phyloP scores from a whole-genome alignment of 192 early-diverging fungal genomes.

The Phycomyces nitens region DNA sequence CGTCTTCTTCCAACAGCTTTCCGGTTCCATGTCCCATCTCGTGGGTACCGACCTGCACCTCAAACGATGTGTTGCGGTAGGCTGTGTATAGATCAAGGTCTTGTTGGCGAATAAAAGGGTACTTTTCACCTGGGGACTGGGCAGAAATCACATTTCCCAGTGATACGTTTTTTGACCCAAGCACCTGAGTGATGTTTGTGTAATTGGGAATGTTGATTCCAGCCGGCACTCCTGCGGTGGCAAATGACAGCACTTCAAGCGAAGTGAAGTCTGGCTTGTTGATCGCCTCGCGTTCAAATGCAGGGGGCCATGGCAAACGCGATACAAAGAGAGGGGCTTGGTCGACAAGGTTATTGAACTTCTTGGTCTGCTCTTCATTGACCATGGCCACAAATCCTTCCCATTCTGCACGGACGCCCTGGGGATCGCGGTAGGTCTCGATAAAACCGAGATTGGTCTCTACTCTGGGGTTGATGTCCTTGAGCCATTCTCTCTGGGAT shows the following conservation, averaged over 20 bases:
- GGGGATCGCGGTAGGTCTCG: conserved; percentile 61
- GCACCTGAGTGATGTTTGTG: conserved; percentile 35
- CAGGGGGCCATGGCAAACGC: conserved; percentile 48
- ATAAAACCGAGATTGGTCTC: conserved; percentile 63
- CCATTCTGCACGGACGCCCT: conserved; percentile 61
- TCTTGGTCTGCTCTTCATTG: conserved; percentile 56
- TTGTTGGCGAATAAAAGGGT: conserved; percentile 46
- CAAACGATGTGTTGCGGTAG: conserved; percentile 42
- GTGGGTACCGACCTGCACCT: conserved; percentile 61
- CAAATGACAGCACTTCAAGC: conserved; percentile 56
- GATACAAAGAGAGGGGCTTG: conserved; percentile 44
- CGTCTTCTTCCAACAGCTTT: conserved; percentile 51
- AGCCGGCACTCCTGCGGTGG: conserved; percentile 46
- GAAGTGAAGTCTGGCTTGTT: conserved; percentile 58
- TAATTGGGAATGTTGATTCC: conserved; percentile 52
- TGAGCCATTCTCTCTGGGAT: conserved; percentile 52
- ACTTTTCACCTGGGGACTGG: conserved; percentile 44
- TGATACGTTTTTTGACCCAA: conserved; percentile 63
- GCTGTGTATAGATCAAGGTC: conserved; percentile 44
- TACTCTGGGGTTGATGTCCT: conserved; percentile 54
- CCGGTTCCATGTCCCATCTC: conserved; percentile 63
- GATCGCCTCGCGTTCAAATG: conserved; percentile 49
- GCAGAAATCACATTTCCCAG: conserved; percentile 56
- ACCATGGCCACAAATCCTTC: conserved; percentile 64
- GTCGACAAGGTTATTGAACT: conserved; percentile 56